Percentiles rank a stretch among this genome's conserved stretches.
Evolutionary conservation across 202 grass and related monocot genomes (phyloP).

Genomic region (Brachypodium distachyon): DNA sequence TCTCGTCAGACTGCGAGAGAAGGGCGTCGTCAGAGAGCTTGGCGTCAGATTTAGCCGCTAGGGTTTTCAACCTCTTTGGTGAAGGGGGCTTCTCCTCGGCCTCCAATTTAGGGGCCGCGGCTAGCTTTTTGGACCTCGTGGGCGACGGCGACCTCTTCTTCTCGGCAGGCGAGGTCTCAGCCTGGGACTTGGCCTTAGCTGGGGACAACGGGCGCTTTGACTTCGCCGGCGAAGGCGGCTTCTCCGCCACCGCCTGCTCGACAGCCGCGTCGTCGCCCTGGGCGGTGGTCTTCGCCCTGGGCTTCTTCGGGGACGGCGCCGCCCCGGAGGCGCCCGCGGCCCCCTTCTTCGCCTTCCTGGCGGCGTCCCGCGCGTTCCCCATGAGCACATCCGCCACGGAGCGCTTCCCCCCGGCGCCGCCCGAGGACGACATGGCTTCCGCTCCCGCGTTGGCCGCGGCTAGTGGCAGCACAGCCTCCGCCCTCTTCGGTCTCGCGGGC

Average conservation of each 20-base stretch:
- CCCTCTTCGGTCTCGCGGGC: background rate
- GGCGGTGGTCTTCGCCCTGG: slow-evolving; percentile 14
- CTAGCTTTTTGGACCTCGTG: slow-evolving; percentile 24
- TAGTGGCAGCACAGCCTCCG: background rate
- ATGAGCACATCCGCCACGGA: slow-evolving; percentile 90
- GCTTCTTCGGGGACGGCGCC: slow-evolving; percentile 50
- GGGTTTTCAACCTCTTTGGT: slow-evolving; percentile 54
- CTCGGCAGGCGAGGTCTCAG: background rate
- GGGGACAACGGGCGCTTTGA: slow-evolving; percentile 20
- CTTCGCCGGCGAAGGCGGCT: slow-evolving; percentile 25
- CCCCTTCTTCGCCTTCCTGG: slow-evolving; percentile 53
- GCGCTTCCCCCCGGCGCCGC: slow-evolving; percentile 30
- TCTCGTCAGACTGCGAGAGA: background rate
- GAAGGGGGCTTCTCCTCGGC: slow-evolving; percentile 26
- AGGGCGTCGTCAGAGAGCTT: slow-evolving; percentile 8
- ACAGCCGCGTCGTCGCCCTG: slow-evolving; percentile 5
- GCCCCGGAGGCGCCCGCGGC: background rate
- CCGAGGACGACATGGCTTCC: slow-evolving; percentile 40
- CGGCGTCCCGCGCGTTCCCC: slow-evolving; percentile 67
- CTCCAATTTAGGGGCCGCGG: slow-evolving; percentile 1
- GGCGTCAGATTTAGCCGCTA: slow-evolving; percentile 40
- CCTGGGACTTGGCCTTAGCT: slow-evolving; percentile 9
- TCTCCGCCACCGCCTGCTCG: slow-evolving; percentile 18
- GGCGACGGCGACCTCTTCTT: slow-evolving; percentile 28
- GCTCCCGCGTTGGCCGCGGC: background rate